Evolutionary conservation across 192 early-diverging fungal genomes (phyloP), one percentile per base, ranked within the genome.

Genomic region (Backusella luteola): DNA sequence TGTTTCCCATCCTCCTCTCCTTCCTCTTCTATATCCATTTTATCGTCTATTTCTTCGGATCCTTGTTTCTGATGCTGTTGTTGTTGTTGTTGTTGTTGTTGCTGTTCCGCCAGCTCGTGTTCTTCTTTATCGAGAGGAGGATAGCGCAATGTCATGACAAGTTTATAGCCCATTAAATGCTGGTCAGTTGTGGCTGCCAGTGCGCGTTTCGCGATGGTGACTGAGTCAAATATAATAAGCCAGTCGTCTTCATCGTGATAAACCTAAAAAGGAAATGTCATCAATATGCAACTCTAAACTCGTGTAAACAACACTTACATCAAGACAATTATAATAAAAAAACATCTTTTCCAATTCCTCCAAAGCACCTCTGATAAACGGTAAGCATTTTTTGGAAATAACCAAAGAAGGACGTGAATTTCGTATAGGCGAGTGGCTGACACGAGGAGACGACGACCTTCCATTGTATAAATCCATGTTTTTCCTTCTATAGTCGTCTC

Each of bases 241-340:
- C 87, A 88, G 53, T 88, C 81, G 6, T 88, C 87, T 52, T 78
- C 84, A 80, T 88, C 84, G n/a, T 84, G 85, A 41, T 83, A 85
- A 35, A 88, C 78, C 83, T 88, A 76, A 34, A 71, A 36, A 49
- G 29, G 53, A 44, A 34, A 38, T 12, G 29, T 34, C 15, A 44
- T 7, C 41, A 6, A 4, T 41, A 34, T 38, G n/a, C 7, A 63
- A 26, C 2, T 63, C 12, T 63, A 21, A n/a, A 56, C 26, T 4
- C 38, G 11, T 12, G 14, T 15, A 44, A 44, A 44, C 12, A 44
- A 72, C 2, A 67, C 82, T 71, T 83, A 86, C 87, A 69, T 85
- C 79, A 19, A 83, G 74, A n/a, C 76, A 85, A 29, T 83, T 82
- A 69, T 78, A 88, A 36, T 79, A 78, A 71, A 85, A 81, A 79